phyloP scores from a whole-genome alignment of 176 grass and related monocot genomes.

The Miscanthus lutarioriparius region DNA sequence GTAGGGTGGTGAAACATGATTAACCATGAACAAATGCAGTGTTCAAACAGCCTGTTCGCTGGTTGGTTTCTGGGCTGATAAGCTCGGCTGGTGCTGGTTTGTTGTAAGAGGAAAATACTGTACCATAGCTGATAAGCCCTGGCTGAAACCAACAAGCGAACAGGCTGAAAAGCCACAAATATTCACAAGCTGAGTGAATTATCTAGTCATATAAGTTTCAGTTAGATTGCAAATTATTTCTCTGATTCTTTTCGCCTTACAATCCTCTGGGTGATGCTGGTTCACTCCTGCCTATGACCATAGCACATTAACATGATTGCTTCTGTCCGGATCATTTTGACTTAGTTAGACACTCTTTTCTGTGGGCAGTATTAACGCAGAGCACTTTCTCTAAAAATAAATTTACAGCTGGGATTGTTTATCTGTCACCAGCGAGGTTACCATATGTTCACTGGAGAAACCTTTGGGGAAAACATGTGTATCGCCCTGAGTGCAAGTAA shows the following conservation, averaged over 20 bases:
- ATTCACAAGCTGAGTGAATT: neutral
- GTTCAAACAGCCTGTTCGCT: no score
- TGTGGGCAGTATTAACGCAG: neutral
- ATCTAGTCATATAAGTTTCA: neutral
- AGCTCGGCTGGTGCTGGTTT: no score
- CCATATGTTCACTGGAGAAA: neutral
- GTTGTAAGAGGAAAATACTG: no score
- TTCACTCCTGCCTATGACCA: neutral
- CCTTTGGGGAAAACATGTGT: neutral
- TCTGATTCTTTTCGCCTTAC: neutral
- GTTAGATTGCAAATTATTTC: constrained; percentile 4
- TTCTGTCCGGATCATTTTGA: neutral
- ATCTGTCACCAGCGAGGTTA: neutral
- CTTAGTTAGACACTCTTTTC: neutral
- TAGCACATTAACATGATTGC: neutral
- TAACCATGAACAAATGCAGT: neutral
- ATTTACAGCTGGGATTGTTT: neutral
- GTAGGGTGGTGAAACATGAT: neutral
- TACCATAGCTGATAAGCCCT: no score
- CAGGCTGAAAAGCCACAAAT: neutral
- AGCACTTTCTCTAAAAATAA: neutral
- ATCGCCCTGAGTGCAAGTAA: neutral
- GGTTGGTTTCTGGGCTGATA: no score
- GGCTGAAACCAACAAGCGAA: no score
- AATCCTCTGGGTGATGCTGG: neutral